A percentile compares a stretch with the other conserved stretches of the same genome.
phyloP scores from a whole-genome alignment of 2,329 filamentous ascomycete genomes.

The Davidsoniella virescens region DNA sequence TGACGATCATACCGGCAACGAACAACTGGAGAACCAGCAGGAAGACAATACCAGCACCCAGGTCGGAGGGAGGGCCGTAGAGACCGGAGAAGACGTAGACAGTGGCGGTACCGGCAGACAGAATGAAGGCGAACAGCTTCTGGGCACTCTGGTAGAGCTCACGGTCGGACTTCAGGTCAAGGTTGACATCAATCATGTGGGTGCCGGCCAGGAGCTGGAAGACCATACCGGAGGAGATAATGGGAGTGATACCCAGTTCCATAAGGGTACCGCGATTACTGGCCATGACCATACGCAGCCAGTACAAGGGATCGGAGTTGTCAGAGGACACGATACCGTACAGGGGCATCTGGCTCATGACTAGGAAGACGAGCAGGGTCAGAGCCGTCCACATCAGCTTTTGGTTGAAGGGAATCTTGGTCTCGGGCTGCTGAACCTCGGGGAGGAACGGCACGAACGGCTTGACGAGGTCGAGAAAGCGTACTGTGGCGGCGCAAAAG shows the following conservation, averaged over 20 bases:
- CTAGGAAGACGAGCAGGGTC: constrained; percentile 94
- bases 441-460: constrained; percentile 98
- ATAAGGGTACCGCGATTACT: constrained; percentile 95
- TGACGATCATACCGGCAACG: constrained; percentile 94
- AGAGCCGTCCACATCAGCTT: constrained; percentile 91
- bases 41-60: constrained; percentile 95
- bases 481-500: constrained; percentile 43
- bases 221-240: constrained; percentile 99
- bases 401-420: constrained; percentile 98
- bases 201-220: constrained; percentile 99
- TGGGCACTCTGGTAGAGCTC: constrained; percentile 99
- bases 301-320: constrained; percentile 97
- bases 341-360: constrained; percentile 99
- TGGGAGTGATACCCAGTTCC: constrained; percentile 94
- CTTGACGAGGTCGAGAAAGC: constrained; percentile 99
- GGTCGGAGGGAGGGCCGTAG: constrained; percentile 90
- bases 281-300: constrained; percentile 99
- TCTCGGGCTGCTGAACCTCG: constrained; percentile 96
- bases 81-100: constrained; percentile 97
- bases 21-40: constrained; percentile 96
- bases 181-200: constrained; percentile 99
- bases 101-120: constrained; percentile 92
- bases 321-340: constrained; percentile 99
- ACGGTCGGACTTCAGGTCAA: constrained; percentile 98
- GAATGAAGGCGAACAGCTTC: constrained; percentile 95